Evolutionary conservation across 2,329 filamentous ascomycete species (phyloP).

Genomic region (Fusarium sp.): DNA sequence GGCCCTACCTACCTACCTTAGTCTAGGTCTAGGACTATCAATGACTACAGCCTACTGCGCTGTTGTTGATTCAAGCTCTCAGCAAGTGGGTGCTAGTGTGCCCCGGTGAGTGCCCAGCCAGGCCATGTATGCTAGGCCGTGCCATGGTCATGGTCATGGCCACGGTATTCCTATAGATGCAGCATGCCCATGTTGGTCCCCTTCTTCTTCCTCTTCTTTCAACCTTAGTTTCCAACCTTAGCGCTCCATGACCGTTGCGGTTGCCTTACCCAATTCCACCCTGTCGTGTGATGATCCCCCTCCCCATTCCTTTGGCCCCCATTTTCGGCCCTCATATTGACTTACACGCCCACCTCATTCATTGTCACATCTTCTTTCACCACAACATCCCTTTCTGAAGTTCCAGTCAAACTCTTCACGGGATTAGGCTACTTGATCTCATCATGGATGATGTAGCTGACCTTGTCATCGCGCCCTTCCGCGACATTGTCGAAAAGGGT

Average conservation of each 20-base stretch:
- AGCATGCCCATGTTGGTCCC: slow-evolving; percentile 14
- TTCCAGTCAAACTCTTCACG: background rate
- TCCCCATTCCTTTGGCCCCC: slow-evolving; percentile 10
- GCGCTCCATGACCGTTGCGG: background rate
- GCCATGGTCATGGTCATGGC: background rate
- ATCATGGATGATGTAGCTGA: slow-evolving; percentile 53
- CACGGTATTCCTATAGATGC: slow-evolving; percentile 2
- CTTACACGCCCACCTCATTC: slow-evolving; percentile 39
- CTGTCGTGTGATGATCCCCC: slow-evolving; percentile 36
- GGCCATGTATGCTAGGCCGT: slow-evolving; percentile 6
- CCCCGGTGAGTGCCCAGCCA: slow-evolving; percentile 29
- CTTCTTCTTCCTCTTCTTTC: slow-evolving; percentile 7
- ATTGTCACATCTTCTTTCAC: slow-evolving; percentile 1
- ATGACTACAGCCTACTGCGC: slow-evolving; percentile 13
- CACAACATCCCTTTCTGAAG: background rate
- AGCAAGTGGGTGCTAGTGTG: slow-evolving; percentile 24
- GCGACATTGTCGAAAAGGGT: slow-evolving; percentile 63
- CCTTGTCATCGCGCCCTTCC: slow-evolving; percentile 61
- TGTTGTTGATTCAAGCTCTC: slow-evolving; percentile 16
- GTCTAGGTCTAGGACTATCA: background rate
- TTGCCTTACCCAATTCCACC: slow-evolving; percentile 17
- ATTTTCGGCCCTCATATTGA: slow-evolving; percentile 36
- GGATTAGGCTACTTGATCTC: background rate
- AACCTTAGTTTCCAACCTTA: slow-evolving; percentile 4
- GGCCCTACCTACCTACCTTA: background rate